Evolutionary conservation across 441 rosid species (phyloP).

Genomic region (Populus hybrid): DNA sequence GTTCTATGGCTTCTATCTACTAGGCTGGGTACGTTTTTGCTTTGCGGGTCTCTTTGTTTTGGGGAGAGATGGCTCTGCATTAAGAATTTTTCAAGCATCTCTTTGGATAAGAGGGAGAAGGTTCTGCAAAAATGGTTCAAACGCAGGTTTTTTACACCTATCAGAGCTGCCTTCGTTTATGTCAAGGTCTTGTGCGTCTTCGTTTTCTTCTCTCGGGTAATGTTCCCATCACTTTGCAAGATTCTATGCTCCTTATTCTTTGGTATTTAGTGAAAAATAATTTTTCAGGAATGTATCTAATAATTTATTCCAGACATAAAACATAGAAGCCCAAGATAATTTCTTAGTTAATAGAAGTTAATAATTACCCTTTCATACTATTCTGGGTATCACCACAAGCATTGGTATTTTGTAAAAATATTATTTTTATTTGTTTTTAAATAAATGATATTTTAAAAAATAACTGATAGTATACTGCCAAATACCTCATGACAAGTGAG

Average conservation of each 20-base stretch:
- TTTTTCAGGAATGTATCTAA: background rate
- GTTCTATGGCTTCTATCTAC: slow-evolving; percentile 41
- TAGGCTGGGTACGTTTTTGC: slow-evolving; percentile 61
- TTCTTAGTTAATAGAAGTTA: background rate
- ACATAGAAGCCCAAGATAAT: background rate
- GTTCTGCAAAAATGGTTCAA: slow-evolving; percentile 47
- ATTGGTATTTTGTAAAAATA: too few relatives aligned
- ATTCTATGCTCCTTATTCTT: background rate
- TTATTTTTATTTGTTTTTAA: too few relatives aligned
- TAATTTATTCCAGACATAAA: background rate
- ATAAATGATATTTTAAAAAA: too few relatives aligned
- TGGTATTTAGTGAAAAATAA: background rate
- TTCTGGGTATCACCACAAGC: background rate
- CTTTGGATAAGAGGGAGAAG: slow-evolving; percentile 57
- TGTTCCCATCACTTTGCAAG: background rate
- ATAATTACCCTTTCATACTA: background rate
- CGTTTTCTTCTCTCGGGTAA: slow-evolving; percentile 56
- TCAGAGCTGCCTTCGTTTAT: slow-evolving; percentile 42
- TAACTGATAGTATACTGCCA: too few relatives aligned
- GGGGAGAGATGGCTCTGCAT: slow-evolving; percentile 52
- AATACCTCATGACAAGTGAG: too few relatives aligned
- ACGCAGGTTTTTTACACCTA: slow-evolving; percentile 35
- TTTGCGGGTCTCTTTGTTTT: slow-evolving; percentile 55
- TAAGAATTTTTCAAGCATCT: slow-evolving; percentile 37
- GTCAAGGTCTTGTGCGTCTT: slow-evolving; percentile 41